phyloP scores from a whole-genome alignment of 805 yeast genomes.

The Blastobotrys attinorum region DNA sequence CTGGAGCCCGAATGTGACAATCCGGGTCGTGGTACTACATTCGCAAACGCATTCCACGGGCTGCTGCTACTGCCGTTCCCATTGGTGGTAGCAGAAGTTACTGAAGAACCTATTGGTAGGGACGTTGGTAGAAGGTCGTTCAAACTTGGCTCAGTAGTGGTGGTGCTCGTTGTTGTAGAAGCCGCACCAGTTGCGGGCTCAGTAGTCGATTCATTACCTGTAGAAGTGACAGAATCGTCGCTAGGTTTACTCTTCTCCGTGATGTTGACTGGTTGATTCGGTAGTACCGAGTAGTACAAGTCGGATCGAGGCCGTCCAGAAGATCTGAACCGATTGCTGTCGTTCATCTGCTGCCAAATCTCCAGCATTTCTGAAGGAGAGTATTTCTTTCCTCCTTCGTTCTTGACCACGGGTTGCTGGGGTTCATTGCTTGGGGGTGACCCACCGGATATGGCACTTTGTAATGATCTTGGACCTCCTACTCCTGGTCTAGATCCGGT shows the following conservation, averaged over 20 bases:
- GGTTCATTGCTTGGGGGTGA: too few relatives aligned
- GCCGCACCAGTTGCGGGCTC: not conserved
- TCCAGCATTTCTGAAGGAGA: constrained; percentile 45
- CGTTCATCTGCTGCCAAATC: constrained; percentile 40
- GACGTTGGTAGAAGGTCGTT: too few relatives aligned
- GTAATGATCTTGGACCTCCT: too few relatives aligned
- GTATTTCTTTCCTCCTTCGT: constrained; percentile 38
- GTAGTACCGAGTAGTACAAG: constrained; percentile 28
- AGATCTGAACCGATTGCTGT: constrained; percentile 23
- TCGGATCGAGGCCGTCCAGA: constrained; percentile 22
- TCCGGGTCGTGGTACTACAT: not conserved
- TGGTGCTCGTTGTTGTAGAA: not conserved
- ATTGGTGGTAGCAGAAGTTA: not conserved
- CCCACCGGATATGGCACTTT: too few relatives aligned
- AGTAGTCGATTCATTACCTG: not conserved
- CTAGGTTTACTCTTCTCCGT: constrained; percentile 4
- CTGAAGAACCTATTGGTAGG: not conserved
- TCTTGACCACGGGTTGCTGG: constrained; percentile 12
- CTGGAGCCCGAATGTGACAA: constrained; percentile 6
- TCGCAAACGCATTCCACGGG: not conserved
- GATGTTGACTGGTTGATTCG: constrained; percentile 14
- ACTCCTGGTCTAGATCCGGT: too few relatives aligned
- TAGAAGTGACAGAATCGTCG: not conserved
- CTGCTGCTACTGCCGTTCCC: not conserved
- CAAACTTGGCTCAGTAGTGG: too few relatives aligned